phyloP scores from a whole-genome alignment of 164 flowering plant species.

The Taxillus chinensis region DNA sequence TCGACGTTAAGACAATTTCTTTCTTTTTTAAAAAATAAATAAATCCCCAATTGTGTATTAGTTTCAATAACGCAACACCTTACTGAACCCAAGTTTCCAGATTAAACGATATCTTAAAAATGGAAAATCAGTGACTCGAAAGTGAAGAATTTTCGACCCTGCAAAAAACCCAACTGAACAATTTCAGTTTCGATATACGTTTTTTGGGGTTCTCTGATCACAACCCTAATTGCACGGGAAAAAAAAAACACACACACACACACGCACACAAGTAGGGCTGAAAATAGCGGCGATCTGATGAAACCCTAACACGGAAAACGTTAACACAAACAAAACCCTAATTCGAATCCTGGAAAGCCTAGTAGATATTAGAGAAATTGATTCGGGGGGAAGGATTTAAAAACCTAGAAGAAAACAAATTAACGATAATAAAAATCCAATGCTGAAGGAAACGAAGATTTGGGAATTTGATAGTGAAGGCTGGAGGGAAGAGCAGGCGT shows the following conservation, averaged over 20 bases:
- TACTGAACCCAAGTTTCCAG: constrained; percentile 5
- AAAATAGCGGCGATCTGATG: constrained; percentile 9
- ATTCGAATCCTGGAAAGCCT: neutral
- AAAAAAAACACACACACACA: too few relatives aligned
- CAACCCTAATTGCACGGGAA: constrained; percentile 9
- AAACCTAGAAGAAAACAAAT: neutral
- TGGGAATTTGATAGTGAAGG: too few relatives aligned
- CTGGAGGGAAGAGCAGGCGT: too few relatives aligned
- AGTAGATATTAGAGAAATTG: neutral
- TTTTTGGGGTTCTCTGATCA: neutral
- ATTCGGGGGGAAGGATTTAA: neutral
- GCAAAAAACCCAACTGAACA: neutral
- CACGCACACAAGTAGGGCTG: constrained; percentile 15
- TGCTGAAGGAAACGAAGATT: too few relatives aligned
- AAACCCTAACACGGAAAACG: constrained; percentile 10
- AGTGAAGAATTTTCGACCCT: neutral
- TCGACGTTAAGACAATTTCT: neutral
- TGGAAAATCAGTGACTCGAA: constrained; percentile 3
- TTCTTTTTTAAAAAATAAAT: neutral
- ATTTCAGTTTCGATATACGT: constrained; percentile 4
- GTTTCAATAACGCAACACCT: neutral
- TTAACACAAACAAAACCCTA: neutral
- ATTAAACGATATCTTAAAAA: neutral
- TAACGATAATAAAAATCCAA: neutral
- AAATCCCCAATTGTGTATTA: neutral